These are phyloP conservation scores for Fusarium siculi DNA, from an alignment of 2,329 filamentous ascomycete species.

Conservation along the genomic window DNA sequence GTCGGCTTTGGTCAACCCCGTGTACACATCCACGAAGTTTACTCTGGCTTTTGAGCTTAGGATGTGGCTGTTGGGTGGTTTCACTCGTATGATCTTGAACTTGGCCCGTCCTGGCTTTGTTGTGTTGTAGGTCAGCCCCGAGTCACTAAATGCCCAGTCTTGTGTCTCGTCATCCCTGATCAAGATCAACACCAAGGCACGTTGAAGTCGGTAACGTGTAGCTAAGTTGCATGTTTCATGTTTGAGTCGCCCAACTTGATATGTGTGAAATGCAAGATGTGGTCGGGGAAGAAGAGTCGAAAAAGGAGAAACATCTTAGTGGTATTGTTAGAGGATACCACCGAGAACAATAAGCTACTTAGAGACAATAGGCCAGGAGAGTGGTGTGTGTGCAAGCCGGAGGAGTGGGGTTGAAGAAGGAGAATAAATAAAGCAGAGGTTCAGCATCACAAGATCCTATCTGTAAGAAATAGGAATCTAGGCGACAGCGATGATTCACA, in stretches of 20 bases:
- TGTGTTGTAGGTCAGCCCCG: not conserved
- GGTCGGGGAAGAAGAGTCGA: not conserved
- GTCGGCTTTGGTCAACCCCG: not conserved
- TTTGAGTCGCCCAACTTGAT: not conserved
- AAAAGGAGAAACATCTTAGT: not conserved
- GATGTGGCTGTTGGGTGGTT: not conserved
- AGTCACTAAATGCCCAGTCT: not conserved
- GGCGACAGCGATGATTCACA: not conserved
- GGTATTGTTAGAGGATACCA: not conserved
- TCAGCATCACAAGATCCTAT: not conserved
- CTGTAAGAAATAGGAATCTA: too few species aligned
- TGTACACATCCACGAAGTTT: not conserved
- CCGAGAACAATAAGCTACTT: not conserved
- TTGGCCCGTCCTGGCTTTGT: not conserved
- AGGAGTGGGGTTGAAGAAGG: not conserved
- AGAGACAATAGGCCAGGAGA: not conserved
- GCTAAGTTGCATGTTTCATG: not conserved
- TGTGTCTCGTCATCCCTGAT: not conserved
- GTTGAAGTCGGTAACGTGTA: not conserved
- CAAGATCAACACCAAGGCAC: not conserved
- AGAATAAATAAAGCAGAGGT: not conserved
- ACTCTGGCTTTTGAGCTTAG: not conserved
- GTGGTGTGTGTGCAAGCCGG: not conserved
- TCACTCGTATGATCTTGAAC: not conserved
- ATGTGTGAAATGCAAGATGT: not conserved